Evolutionary conservation across 1,139 yeast species (phyloP), one percentile per base, ranked within the genome.

Genomic region (Candida frijolesensis): DNA sequence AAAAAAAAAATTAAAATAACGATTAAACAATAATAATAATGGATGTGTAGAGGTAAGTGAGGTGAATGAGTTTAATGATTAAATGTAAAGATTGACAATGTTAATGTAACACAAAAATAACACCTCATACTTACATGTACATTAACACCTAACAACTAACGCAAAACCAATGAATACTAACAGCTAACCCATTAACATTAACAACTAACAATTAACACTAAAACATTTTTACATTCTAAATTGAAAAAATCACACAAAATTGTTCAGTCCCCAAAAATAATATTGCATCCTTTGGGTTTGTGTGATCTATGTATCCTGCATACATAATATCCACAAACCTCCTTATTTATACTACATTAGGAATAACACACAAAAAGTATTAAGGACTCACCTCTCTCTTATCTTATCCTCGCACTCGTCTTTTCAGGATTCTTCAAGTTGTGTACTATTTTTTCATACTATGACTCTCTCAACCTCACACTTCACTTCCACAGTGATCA

Each of bases 11-110:
- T 6, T 9, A 19, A 19, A 38, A 38, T 7, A 37, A 37, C 15
- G 22, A 37, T 11, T 16, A n/a, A 22, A 18, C 5, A 38, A 18
- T 38, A 22, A 18, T 38, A 22, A 33, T n/a, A 33, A 33, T 14
- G 35, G 8, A 11, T 33, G 14, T 33, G 35, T 25, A 9, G 29
- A 4, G 29, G 29, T 25, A 25, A 25, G n/a, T 38, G 18, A 38
- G 33, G 30, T 27, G 27, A 42, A 32, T 18, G 38, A 32, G 44
- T 42, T 42, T 44, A 44, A 37, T 44, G 42, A 22, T 37, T 18
- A 44, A 44, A 44, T 44, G 46, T 44, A 44, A 37, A 37, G 42
- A 35, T 35, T 35, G 46, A 44, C 42, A 44, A 44, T 44, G 33
- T 44, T 34, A 22, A 22, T 33, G 22, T 29, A 22, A 38, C 22